Evolutionary conservation across 2,329 filamentous ascomycete genomes (phyloP).

Genomic region (Fusarium sp.): DNA sequence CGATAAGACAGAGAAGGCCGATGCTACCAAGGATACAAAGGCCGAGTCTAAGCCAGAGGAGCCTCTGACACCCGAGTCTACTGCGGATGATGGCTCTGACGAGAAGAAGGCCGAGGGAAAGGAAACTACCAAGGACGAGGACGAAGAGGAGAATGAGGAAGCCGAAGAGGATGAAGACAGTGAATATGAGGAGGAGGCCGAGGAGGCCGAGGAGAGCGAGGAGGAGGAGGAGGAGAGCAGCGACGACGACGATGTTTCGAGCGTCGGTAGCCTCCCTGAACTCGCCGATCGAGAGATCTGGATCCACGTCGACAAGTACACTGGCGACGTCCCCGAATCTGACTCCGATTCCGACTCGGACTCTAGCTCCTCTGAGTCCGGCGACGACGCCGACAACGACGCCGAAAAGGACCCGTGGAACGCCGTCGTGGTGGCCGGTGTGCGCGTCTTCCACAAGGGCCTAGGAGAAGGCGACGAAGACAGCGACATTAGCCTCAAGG

Average conservation of each 20-base stretch:
- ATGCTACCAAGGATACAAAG: conserved; percentile 12
- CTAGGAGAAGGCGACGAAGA: conserved; percentile 50
- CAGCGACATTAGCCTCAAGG: conserved; percentile 57
- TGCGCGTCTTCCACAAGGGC: conserved; percentile 72
- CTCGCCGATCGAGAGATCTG: conserved; percentile 60
- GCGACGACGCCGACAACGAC: conserved; percentile 69
- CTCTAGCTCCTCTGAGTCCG: conserved; percentile 53
- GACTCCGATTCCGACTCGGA: conserved; percentile 17
- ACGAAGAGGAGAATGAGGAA: neutral
- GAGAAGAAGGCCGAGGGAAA: conserved; percentile 18
- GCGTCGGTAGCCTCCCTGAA: conserved; percentile 55
- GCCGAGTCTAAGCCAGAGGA: conserved; percentile 22
- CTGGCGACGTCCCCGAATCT: conserved; percentile 11
- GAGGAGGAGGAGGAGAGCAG: conserved; percentile 15
- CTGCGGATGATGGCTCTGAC: conserved; percentile 11
- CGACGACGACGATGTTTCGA: conserved; percentile 51
- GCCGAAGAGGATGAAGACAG: neutral
- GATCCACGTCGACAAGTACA: conserved; percentile 48
- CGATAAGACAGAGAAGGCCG: conserved; percentile 32
- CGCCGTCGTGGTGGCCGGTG: conserved; percentile 72
- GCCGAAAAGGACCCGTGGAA: conserved; percentile 74
- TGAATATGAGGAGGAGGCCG: conserved; percentile 2
- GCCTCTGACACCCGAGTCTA: conserved; percentile 43
- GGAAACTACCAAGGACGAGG: neutral
- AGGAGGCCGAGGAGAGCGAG: conserved; percentile 12